Base-by-base conservation (phyloP, 2,329 filamentous ascomycete genomes). In the Hypoxylon sp. region DNA sequence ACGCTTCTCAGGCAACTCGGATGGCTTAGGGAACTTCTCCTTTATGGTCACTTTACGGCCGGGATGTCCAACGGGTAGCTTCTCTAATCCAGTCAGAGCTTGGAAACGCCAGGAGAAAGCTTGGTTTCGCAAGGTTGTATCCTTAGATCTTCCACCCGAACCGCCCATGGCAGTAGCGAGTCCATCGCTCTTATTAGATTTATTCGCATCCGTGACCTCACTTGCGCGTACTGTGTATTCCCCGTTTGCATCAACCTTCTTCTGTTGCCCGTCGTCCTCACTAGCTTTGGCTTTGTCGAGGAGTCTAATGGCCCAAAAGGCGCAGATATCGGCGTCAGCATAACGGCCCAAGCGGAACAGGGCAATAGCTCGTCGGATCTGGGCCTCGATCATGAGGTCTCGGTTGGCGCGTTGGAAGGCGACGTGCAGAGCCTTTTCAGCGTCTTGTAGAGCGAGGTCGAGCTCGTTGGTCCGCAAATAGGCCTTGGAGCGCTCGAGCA, bases 401-500 rank as follows among this genome's bases (percentile, higher is more conserved):
- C 92, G 89, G 74, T 91, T 92, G 33, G 87, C 92, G 44, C 95
- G 91, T 69, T 91, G 85, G 26, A 82, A 83, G 2, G 90, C 91
- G 3, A 86, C 81, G 39, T 86, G 81, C 58, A 92, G 86, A 2
- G 90, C 92, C 52, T 85, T 84, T 69, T 94, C 88, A 39, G 91
- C 90, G 79, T 94, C 92, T 42, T 82, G 83, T 48, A 96, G 86
- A 0, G 94, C 92, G 22, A 87, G 84, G 2, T 88, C 83, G 62
- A 88, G 85, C 55, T 89, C 83, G 71, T 84, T 84, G 2, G 86
- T 84, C 65, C 92, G 88, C 54, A 93, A 86, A 77, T 94, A 91
- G 42, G 93, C 93, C 46, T 90, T 94, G 3, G 94, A 92, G 19
- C 95, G 93, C 72, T 92, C 90, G 70, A 96, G 88, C 69, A 95